Base-by-base conservation (phyloP, 2,329 filamentous ascomycete species). In the Leptodontidium sp. region DNA sequence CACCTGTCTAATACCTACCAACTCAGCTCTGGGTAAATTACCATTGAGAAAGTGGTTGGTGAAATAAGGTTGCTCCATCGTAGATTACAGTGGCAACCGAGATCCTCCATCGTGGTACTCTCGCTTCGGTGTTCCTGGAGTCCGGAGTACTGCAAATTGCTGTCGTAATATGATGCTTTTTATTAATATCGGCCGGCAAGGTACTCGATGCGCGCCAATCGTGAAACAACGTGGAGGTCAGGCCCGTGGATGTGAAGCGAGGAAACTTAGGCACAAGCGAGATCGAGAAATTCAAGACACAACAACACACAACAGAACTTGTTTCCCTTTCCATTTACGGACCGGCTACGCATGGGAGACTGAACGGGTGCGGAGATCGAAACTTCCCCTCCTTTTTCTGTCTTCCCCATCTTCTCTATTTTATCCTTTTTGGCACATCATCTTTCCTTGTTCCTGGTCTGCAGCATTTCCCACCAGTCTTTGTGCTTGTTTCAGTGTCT, bases 161-260 rank as follows among this genome's bases (percentile, higher is more conserved):
- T 11, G 52, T 35, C 15, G 12, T 35, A 5, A n/a, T 17, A 35
- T 32, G 26, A 35, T 55, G 52, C 52, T 35, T 55, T 26, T 9
- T 43, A 58, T 40, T 58, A 58, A 58, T 43, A 58, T 40, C 8
- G 12, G 35, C 35, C 6, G 17, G 35, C 32, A 58, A 38, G 17
- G 32, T 58, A 43, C 12, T 58, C 15, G 55, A 58, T 40, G 55
- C 55, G 55, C 32, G 35, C 55, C 55, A 43, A 58, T 58, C 55
- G 55, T 58, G 55, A 40, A 57, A 58, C 55, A 40, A 2, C 24
- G 55, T 24, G 55, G n/a, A 52, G 35, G 32, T 40, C 29, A 58
- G 17, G 26, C 12, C 26, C 12, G 6, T 8, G 29, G 12, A 55
- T 40, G n/a, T 40, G 32, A 40, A 58, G 17, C 55, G 55, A 58